Conservation (phyloP, 139 green algal genomes). For the Micromonas pusilla region DNA sequence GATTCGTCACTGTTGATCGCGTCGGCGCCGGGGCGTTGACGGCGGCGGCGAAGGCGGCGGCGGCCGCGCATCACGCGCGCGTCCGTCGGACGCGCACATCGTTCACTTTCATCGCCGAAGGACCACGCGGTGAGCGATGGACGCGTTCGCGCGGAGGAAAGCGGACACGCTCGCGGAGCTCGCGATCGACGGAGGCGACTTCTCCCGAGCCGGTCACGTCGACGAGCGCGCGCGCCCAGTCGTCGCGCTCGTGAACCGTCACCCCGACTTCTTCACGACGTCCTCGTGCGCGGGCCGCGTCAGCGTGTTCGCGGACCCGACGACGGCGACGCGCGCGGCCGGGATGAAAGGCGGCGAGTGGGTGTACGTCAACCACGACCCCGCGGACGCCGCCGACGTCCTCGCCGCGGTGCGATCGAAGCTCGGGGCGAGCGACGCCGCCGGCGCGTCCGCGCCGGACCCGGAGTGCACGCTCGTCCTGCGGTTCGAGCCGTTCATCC, state of each 20-base stretch:
- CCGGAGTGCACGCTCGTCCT: conserved; percentile 41
- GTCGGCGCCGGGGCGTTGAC: no score
- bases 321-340: background rate
- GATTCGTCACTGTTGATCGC: no score
- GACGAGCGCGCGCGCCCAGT: background rate
- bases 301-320: background rate
- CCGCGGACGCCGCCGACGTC: conserved; percentile 38
- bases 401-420: conserved; percentile 10
- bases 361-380: conserved; percentile 57
- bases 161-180: background rate
- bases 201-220: background rate
- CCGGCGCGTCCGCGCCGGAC: background rate
- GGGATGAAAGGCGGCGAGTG: conserved; percentile 49
- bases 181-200: background rate
- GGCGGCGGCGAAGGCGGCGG: no score
- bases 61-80: no score
- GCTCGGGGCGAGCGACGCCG: background rate
- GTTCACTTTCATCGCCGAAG: no score
- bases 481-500: conserved; percentile 73
- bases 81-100: no score
- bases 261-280: background rate
- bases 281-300: background rate
- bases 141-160: background rate
- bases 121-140: background rate
- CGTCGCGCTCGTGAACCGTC: background rate